Evolutionary conservation across 768 basidiomycete species (phyloP).

Genomic region (Kwoniella dejecticola): DNA sequence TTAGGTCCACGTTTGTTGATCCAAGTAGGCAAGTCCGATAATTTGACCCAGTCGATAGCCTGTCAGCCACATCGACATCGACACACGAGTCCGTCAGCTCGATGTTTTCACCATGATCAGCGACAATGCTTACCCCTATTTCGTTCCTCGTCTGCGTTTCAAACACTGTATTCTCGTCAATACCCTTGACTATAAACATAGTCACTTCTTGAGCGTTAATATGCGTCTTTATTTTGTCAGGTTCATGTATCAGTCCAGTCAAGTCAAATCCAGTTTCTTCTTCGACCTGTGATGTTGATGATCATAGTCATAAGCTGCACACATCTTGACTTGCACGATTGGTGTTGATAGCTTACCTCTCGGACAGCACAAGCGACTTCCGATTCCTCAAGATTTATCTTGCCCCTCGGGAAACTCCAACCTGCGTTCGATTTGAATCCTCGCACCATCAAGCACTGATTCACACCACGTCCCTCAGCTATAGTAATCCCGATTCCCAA

Average conservation of each 20-base stretch:
- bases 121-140: constrained; percentile 72
- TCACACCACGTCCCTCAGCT: neutral
- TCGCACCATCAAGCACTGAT: constrained; percentile 91
- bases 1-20: constrained; percentile 63
- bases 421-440: constrained; percentile 96
- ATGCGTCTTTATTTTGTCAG: constrained; percentile 76
- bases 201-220: constrained; percentile 90
- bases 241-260: constrained; percentile 50
- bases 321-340: no score
- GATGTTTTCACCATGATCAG: neutral
- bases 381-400: constrained; percentile 93
- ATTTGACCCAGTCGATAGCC: constrained; percentile 96
- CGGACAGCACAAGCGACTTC: constrained; percentile 81
- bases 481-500: neutral
- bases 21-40: constrained; percentile 91
- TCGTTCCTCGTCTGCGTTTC: constrained; percentile 95
- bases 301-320: neutral
- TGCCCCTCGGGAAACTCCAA: constrained; percentile 99
- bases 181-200: constrained; percentile 82
- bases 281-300: constrained; percentile 65
- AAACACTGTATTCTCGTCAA: constrained; percentile 85
- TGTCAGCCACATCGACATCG: constrained; percentile 55
- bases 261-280: constrained; percentile 95
- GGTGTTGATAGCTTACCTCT: constrained; percentile 65
- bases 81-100: no score